Base-by-base conservation (phyloP, 1,284 basidiomycete species). In the Psilocybe mexicana region DNA sequence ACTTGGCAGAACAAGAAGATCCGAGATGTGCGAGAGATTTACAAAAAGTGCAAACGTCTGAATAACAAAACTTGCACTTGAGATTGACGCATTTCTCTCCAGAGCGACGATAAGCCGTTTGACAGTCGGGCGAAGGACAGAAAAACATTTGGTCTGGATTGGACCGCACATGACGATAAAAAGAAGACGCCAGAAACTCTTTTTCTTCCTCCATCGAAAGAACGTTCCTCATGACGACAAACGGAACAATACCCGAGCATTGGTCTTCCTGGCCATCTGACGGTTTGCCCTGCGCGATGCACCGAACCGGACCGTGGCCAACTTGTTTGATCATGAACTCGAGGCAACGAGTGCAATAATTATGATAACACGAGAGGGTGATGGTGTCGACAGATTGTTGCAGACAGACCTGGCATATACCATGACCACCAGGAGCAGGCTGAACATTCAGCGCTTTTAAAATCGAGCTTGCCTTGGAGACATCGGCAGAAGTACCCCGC, bases 291-390 rank as follows among this genome's bases (percentile, higher is more conserved):
- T 62, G 62, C 1, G 70, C 75, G 30, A 82, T 67, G 64, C 82
- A 83, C 64, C 40, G 72, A 57, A 54, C 67, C 63, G 58, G 67
- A 52, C 59, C 71, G 65, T 52, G 58, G 62, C 45, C 64, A 60
- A 18, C 65, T 63, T 38, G 71, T 65, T 12, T 70, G 59, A 30
- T 72, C 59, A 78, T 74, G 54, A 76, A 72, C 54, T 74, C 70
- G 44, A 85, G 70, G 65, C 83, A 85, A n/a, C 67, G 42, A 24
- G 61, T 70, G 69, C 83, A 85, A 65, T 84, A 85, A 38, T 64
- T 60, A 66, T 85, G 83, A 11, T 72, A 72, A 65, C 83, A 85
- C 25, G 69, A 65, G 56, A 84, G 65, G 47, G 65, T 65, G 55
- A 79, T 62, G 4, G 76, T 71, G 38, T 76, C 67, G 14, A 69